Conservation (phyloP, 2,329 filamentous ascomycete genomes). For the Trichoderma koningiopsis region DNA sequence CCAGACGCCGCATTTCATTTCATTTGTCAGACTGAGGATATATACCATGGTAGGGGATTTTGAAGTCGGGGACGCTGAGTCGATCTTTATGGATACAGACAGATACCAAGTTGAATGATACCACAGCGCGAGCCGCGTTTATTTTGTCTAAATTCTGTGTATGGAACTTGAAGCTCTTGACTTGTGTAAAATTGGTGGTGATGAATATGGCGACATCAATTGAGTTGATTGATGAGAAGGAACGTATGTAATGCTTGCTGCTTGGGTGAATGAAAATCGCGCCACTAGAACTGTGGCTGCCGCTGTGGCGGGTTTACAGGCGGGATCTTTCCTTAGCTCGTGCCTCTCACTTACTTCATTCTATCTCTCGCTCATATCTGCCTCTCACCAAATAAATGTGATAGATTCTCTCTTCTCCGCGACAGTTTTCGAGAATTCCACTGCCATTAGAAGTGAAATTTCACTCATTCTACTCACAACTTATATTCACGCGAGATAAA, state of each 20-base stretch:
- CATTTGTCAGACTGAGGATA: slow-evolving; percentile 15
- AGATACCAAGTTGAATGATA: slow-evolving; percentile 26
- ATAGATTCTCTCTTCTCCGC: neutral
- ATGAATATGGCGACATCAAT: neutral
- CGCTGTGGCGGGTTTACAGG: neutral
- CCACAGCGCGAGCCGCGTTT: slow-evolving; percentile 24
- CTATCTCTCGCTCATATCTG: neutral
- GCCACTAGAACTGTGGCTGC: slow-evolving; percentile 5
- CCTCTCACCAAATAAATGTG: neutral
- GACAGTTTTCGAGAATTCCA: neutral
- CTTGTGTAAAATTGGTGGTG: neutral
- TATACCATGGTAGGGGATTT: slow-evolving; percentile 18
- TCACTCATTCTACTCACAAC: neutral
- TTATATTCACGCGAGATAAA: neutral
- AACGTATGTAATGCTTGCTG: neutral
- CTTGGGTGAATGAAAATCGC: neutral
- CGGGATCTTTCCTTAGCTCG: neutral
- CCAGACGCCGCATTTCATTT: slow-evolving; percentile 23
- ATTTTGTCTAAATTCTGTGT: slow-evolving; percentile 9
- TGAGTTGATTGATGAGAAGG: neutral
- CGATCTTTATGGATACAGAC: slow-evolving; percentile 22
- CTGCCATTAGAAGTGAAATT: neutral
- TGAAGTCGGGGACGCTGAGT: slow-evolving; percentile 14
- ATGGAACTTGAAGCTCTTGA: neutral
- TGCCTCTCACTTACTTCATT: neutral